Conservation (phyloP, 305 asterid genomes). For the Striga hermonthica region DNA sequence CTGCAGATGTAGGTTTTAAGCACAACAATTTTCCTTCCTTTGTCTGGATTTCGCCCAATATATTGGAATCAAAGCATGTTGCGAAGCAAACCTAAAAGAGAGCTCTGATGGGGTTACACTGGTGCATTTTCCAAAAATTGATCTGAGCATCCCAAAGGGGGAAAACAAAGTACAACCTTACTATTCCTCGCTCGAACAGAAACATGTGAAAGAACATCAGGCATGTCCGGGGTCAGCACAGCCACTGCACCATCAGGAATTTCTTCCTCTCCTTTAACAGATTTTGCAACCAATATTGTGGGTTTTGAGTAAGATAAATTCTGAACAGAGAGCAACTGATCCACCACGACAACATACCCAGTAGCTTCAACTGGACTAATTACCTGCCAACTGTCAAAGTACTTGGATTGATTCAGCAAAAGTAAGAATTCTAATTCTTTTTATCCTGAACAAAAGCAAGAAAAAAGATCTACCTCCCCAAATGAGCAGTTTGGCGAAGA, state of each 20-base stretch:
- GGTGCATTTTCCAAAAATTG: constrained; percentile 23
- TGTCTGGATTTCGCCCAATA: constrained; percentile 62
- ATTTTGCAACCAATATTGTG: constrained; percentile 87
- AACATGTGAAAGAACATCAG: constrained; percentile 98
- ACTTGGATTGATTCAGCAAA: constrained; percentile 21
- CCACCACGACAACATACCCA: constrained; percentile 93
- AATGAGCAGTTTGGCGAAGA: constrained; percentile 86
- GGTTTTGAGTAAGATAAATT: constrained; percentile 69
- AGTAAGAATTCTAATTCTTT: constrained; percentile 13
- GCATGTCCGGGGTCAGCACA: constrained; percentile 97
- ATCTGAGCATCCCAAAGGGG: constrained; percentile 15
- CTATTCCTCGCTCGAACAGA: constrained; percentile 99
- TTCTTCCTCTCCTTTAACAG: constrained; percentile 97
- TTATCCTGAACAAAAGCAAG: not conserved
- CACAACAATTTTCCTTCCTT: constrained; percentile 71
- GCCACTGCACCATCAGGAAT: constrained; percentile 98
- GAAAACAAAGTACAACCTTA: constrained; percentile 55
- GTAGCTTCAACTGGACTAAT: constrained; percentile 95
- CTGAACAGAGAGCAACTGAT: constrained; percentile 90
- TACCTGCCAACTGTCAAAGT: constrained; percentile 88
- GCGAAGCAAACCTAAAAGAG: constrained; percentile 84
- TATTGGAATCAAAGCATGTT: constrained; percentile 81
- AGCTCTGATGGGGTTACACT: constrained; percentile 22
- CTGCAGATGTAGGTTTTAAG: constrained; percentile 83
- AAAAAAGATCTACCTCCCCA: constrained; percentile 72